Base-by-base conservation (phyloP, 805 yeast genomes). In the Hanseniaspora pseudoguilliermondii region DNA sequence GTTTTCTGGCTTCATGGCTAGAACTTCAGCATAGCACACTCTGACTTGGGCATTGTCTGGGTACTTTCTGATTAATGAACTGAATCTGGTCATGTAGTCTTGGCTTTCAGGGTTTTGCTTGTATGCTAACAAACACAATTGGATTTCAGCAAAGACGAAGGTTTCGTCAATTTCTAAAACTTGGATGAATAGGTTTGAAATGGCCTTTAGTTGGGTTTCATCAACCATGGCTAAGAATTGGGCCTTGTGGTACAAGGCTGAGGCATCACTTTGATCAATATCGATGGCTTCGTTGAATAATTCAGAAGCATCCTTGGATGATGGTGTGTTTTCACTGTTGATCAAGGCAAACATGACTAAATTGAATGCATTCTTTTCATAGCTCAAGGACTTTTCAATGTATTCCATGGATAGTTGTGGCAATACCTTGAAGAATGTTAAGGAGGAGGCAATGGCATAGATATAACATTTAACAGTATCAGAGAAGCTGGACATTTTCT, bases 11-110 rank as follows among this genome's bases (percentile, higher is more conserved):
- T 78, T 78, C 68, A 91, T 97, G 60, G 86, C 82, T 64, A 91
- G 76, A 51, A 91, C 83, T 74, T 93, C 98, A 66, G 97, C 98
- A 67, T 83, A 89, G 72, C 89, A 93, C 75, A 88, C 90, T 73
- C 93, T 95, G 63, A 89, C 84, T 70, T 88, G 96, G 56, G 97
- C 87, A 54, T 85, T 78, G 25, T 90, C 79, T 62, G 96, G 90
- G 79, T 87, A 87, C 68, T 77, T 77, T 68, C 76, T 74, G 65
- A 79, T 81, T 39, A 91, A 88, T 59, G 77, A 82, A 59, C 78
- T 76, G 71, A 88, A 88, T 58, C 77, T 71, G 60, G 77, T 75
- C 66, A 80, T 83, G 62, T 91, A 81, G 52, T 75, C 79, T 39
- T 73, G 76, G 54, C 74, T 68, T 46, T 68, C 66, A 47, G 78